These are phyloP conservation scores for Vigna trinervia DNA, from an alignment of 306 rosid genomes.

Conservation along the genomic window DNA sequence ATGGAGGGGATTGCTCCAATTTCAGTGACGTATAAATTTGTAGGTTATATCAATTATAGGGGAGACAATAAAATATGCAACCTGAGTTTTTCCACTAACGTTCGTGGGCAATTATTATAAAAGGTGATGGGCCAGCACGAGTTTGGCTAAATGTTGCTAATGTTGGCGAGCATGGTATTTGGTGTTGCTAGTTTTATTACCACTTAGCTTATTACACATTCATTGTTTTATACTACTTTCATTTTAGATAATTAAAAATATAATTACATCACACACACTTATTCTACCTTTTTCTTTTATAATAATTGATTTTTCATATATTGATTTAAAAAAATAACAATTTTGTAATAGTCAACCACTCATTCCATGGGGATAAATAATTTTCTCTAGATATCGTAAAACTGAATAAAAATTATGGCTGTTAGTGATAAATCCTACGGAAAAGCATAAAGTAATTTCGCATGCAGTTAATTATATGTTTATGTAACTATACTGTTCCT, in stretches of 20 bases:
- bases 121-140: conserved; percentile 54
- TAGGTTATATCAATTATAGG: conserved; percentile 56
- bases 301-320: background rate
- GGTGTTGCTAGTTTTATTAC: conserved; percentile 35
- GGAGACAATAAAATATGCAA: conserved; percentile 83
- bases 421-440: background rate
- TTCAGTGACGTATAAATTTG: conserved; percentile 66
- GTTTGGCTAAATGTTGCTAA: conserved; percentile 44
- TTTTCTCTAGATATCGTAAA: background rate
- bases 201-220: background rate
- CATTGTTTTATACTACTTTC: background rate
- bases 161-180: conserved; percentile 40
- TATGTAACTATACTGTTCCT: background rate
- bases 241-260: background rate
- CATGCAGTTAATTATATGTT: background rate
- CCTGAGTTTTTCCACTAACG: conserved; percentile 83
- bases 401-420: background rate
- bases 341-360: background rate
- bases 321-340: background rate
- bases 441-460: background rate
- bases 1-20: conserved; percentile 50
- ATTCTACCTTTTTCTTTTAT: too few relatives aligned
- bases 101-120: conserved; percentile 82
- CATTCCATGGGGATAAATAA: background rate
- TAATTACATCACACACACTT: background rate